Conservation (phyloP, 225 moss, liverwort and hornwort genomes). For the Physcomitrium patens region DNA sequence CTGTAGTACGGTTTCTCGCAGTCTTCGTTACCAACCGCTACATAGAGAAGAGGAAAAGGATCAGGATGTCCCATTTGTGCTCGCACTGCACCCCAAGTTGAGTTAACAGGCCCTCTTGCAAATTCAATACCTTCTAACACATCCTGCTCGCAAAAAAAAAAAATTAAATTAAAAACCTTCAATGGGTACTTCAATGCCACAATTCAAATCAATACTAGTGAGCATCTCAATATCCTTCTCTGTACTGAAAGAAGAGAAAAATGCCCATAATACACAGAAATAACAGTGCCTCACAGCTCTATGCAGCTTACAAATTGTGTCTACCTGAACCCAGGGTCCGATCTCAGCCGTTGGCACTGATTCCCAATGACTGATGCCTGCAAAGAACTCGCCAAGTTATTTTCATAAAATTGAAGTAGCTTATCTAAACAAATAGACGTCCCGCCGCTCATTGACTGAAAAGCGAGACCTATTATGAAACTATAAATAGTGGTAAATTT, state of each 20-base stretch:
- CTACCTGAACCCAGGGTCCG: constrained; percentile 46
- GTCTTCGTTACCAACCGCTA: constrained; percentile 94
- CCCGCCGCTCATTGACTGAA: background rate
- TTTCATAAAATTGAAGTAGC: background rate
- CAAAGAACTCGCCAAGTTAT: background rate
- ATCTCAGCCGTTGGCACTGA: constrained; percentile 51
- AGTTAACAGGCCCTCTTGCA: constrained; percentile 71
- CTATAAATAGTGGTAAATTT: background rate
- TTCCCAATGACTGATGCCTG: constrained; percentile 58
- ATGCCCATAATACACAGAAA: too few relatives aligned
- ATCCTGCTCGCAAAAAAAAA: constrained; percentile 42
- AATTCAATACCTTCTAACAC: constrained; percentile 85
- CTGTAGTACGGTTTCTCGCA: constrained; percentile 81
- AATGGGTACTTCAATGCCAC: background rate
- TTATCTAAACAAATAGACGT: too few relatives aligned
- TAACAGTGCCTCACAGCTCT: too few relatives aligned
- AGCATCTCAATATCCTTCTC: too few relatives aligned
- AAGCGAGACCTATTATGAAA: background rate
- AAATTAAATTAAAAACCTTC: background rate
- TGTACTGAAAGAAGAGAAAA: too few relatives aligned
- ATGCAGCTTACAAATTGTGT: background rate
- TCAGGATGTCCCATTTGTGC: constrained; percentile 90
- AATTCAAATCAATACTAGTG: background rate
- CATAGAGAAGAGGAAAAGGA: constrained; percentile 67
- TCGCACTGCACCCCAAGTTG: constrained; percentile 80